Evolutionary conservation across 2,329 filamentous ascomycete species (phyloP).

Genomic region (Penicillium sp.): DNA sequence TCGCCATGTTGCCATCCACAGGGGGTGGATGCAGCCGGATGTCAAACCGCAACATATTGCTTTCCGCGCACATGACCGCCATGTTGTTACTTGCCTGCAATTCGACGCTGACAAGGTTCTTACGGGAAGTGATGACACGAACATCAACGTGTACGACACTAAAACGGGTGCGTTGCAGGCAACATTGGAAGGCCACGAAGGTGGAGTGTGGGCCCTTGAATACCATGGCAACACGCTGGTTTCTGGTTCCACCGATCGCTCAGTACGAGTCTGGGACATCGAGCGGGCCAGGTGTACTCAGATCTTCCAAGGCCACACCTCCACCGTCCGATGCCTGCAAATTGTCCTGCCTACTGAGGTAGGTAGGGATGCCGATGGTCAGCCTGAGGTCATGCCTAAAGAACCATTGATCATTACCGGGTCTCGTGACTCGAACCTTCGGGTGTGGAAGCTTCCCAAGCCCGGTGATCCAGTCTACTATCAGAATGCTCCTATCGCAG

Average conservation of each 20-base stretch:
- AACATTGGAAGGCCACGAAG: constrained; percentile 88
- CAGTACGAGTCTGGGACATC: constrained; percentile 99
- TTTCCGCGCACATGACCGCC: constrained; percentile 91
- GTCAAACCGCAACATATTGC: constrained; percentile 87
- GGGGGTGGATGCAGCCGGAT: constrained; percentile 83
- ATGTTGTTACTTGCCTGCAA: constrained; percentile 96
- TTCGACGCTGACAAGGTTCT: constrained; percentile 98
- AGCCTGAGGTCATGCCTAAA: constrained; percentile 82
- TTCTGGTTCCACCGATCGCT: constrained; percentile 92
- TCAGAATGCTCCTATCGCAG: constrained; percentile 70
- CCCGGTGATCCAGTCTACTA: constrained; percentile 73
- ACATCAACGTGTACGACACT: constrained; percentile 97
- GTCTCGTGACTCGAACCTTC: constrained; percentile 87
- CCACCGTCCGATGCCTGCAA: constrained; percentile 91
- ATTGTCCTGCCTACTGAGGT: constrained; percentile 85
- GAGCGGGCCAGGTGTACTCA: constrained; percentile 89
- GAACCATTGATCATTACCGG: constrained; percentile 96
- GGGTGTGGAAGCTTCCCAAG: constrained; percentile 90
- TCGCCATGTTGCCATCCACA: constrained; percentile 83
- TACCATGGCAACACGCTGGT: constrained; percentile 94
- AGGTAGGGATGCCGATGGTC: constrained; percentile 67
- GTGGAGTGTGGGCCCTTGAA: constrained; percentile 94
- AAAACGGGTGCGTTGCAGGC: constrained; percentile 83
- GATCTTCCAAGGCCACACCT: constrained; percentile 95
- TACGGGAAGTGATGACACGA: constrained; percentile 93